phyloP scores from a whole-genome alignment of 164 flowering plant species.

The Euptelea pleiosperma region DNA sequence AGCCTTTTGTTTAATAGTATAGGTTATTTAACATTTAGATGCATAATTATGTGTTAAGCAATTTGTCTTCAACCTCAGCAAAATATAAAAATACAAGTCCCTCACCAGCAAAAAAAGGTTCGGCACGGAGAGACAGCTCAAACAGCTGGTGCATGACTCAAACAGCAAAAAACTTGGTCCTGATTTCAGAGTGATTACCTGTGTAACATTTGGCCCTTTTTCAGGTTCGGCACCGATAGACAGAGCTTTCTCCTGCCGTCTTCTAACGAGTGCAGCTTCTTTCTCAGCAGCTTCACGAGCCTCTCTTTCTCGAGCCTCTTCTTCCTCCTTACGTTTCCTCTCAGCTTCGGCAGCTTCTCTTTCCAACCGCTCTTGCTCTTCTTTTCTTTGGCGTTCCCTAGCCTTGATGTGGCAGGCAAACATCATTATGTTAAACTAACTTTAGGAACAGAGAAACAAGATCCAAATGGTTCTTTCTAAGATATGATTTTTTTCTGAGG shows the following conservation, averaged over 20 bases:
- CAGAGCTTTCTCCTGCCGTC: conserved; percentile 77
- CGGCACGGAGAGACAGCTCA: background rate
- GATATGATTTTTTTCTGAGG: too few species aligned
- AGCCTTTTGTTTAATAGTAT: too few species aligned
- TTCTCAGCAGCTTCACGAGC: conserved; percentile 86
- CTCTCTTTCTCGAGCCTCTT: conserved; percentile 83
- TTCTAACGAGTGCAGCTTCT: conserved; percentile 72
- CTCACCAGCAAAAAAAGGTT: background rate
- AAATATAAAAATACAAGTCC: background rate
- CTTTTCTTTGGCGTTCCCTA: conserved; percentile 82
- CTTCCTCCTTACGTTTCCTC: conserved; percentile 84
- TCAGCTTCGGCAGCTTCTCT: conserved; percentile 97
- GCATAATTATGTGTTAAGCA: background rate
- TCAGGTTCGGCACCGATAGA: conserved; percentile 89
- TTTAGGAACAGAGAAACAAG: background rate
- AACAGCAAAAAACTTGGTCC: background rate
- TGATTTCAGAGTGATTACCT: conserved; percentile 35
- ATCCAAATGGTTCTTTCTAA: background rate
- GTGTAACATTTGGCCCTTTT: conserved; percentile 90
- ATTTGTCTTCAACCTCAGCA: background rate
- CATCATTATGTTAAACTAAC: background rate
- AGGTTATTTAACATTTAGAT: background rate
- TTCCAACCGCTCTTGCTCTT: conserved; percentile 81
- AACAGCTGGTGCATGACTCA: background rate
- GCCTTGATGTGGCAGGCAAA: conserved; percentile 46